Base-by-base conservation (phyloP, 169 alveolate genomes). In the Eimeria tenella region DNA sequence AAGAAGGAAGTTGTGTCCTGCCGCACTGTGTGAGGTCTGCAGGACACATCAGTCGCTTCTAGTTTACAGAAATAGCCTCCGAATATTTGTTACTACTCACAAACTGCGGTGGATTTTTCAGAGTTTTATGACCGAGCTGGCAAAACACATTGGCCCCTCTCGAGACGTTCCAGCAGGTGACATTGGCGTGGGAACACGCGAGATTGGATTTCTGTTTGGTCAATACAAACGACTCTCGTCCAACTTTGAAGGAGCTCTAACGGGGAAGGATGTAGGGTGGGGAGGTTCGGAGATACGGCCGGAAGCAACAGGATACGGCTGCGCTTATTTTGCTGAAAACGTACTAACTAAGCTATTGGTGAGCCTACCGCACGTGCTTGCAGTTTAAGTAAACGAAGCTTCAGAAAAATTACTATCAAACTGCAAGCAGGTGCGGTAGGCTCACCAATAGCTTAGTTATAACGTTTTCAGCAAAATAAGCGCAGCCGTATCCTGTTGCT, bases 111-210 rank as follows among this genome's bases (percentile, higher is more conserved):
- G 42, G 42, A 31, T 56, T 83, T 5, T 17, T 0, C 93, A 93
- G 93, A 73, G 81, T 10, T 83, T 93, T 53, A 94, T 94, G 95
- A 86, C 95, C 49, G 94, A 94, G 90, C 93, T 97, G 55, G 94
- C 94, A 68, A 94, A 97, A 84, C 98, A 97, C 83, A 95, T 97
- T 62, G 98, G 98, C 0, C 96, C 97, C 17, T 53, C 95, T 71
- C 95, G 97, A 1, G 98, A 97, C 89, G 98, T 97, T 25, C 98
- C 98, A 10, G 98, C 98, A 19, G 98, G 98, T 17, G 98, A 97
- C 79, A 97, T 97, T 21, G 98, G 98, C 3, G 98, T 97, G 23
- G 98, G 98, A 0, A 97, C 95, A 10, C 96, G 98, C 21, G 98
- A 97, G 93, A 96, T 97, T 17, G 98, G 98, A 17, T 97, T 95